Base-by-base conservation (phyloP, 2,329 filamentous ascomycete species). In the Catunica adiposa region DNA sequence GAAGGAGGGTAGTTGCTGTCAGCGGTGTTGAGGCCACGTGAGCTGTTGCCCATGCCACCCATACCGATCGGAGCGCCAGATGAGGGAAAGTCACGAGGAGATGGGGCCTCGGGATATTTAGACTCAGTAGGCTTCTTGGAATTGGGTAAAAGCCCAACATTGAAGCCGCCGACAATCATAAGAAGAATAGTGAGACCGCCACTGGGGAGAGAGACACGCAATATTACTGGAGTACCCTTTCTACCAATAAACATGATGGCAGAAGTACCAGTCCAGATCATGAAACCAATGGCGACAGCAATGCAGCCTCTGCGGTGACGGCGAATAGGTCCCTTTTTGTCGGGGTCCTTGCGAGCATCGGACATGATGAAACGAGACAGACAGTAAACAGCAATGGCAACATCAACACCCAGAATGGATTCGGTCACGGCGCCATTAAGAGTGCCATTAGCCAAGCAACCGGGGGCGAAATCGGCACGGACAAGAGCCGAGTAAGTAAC, bases 241-340 rank as follows among this genome's bases (percentile, higher is more conserved):
- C 73, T 66, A 34, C 76, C 77, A 6, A 80, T 63, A 52, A 76
- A 66, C 64, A 79, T 68, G 7, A 72, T 68, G 6, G 73, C 68
- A 61, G 77, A 80, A 58, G 70, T 69, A 75, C 67, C 74, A 53
- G 71, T 75, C 77, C 77, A 80, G 31, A 77, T 62, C n/a, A 67
- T 69, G 56, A 78, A 64, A 14, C 70, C 74, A 48, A 68, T 62
- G 22, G 73, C 65, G 17, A 71, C 64, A 1, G 71, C 62, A 23
- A 73, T 61, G 17, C 75, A 61, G 38, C 69, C 67, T 61, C 70
- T 75, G 57, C 64, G 68, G 34, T 67, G 66, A 3, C 62, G 62
- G 46, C 34, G 63, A 62, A 17, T 65, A 64, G 55, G 64, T 60
- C n/a, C 61, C 61, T 54, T 69, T 67, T 38, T 65, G 2, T 69